phyloP scores from a whole-genome alignment of 768 basidiomycete species.

The Russula sp. region DNA sequence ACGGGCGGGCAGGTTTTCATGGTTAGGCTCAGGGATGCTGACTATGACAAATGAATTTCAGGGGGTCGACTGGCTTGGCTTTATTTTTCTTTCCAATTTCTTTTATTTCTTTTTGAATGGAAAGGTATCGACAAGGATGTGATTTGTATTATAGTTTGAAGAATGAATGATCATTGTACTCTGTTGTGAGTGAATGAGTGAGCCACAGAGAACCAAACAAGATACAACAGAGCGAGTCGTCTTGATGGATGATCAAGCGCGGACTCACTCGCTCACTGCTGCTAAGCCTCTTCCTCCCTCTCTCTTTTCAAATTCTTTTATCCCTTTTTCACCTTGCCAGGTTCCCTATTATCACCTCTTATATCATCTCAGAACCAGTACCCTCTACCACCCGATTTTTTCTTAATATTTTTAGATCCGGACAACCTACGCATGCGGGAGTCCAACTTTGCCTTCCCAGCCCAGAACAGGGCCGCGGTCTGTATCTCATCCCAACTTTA shows the following conservation, averaged over 20 bases:
- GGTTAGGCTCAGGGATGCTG: neutral
- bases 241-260: slow-evolving; percentile 25
- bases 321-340: neutral
- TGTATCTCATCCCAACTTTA: slow-evolving; percentile 93
- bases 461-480: slow-evolving; percentile 91
- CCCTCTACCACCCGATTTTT: neutral
- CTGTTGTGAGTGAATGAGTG: too few relatives aligned
- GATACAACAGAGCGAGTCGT: slow-evolving; percentile 4
- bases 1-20: neutral
- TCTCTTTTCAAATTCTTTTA: neutral
- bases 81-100: neutral
- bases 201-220: slow-evolving; percentile 18
- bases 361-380: neutral
- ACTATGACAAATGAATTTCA: neutral
- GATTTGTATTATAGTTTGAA: neutral
- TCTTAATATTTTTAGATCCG: neutral
- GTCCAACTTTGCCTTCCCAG: slow-evolving; percentile 91
- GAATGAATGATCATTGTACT: neutral
- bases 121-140: neutral
- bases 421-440: slow-evolving; percentile 62
- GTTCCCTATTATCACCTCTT: neutral
- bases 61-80: neutral
- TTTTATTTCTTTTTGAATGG: neutral
- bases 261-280: slow-evolving; percentile 2
- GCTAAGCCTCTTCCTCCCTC: slow-evolving; percentile 3